Base-by-base conservation (phyloP, 805 yeast genomes). In the Isabelozyma rhagii region DNA sequence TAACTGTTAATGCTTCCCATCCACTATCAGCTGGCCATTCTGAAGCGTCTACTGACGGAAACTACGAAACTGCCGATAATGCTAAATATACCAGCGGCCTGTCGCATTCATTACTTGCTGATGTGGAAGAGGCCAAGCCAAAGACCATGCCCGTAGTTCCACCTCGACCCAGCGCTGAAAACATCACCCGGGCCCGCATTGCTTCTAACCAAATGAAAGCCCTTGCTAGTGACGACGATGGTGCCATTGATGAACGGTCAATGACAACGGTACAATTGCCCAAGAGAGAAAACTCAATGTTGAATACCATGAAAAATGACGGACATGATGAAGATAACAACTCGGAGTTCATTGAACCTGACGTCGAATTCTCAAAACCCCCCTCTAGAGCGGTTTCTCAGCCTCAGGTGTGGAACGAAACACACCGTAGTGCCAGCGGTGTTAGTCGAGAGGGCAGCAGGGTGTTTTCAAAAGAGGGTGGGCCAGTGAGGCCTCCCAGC, bases 151-250 rank as follows among this genome's bases (percentile, higher is more conserved):
- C 45, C 10, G 21, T 9, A 11, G 36, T 62, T 43, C 67, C 67
- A 5, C 67, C 66, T 39, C 56, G 67, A 39, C 67, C 69, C 6
- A 58, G 64, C 17, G 47, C 47, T 8, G 69, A 64, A 10, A 56
- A 55, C 41, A 29, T 64, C n/a, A 50, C 46, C 18, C 56, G 55
- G 44, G 69, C 68, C 4, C 53, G 67, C 44, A 55, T 59, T 43
- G 60, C 56, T 0, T 63, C 67, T 6, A 58, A 48, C 39, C 57
- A 56, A 46, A 41, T 44, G 39, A 47, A 48, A 43, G 39, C 38
- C 17, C 21, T 31, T 31, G n/a, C 36, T 13, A 31, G 10, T 10
- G 36, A 31, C 3, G 36, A 31, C 10, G 36, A 10, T 31, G n/a
- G 36, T 8, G n/a, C 36, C 3, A 13, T 31, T 4, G 36, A 31